Base-by-base conservation (phyloP, 176 grass and related monocot genomes). In the Carex myosuroides region DNA sequence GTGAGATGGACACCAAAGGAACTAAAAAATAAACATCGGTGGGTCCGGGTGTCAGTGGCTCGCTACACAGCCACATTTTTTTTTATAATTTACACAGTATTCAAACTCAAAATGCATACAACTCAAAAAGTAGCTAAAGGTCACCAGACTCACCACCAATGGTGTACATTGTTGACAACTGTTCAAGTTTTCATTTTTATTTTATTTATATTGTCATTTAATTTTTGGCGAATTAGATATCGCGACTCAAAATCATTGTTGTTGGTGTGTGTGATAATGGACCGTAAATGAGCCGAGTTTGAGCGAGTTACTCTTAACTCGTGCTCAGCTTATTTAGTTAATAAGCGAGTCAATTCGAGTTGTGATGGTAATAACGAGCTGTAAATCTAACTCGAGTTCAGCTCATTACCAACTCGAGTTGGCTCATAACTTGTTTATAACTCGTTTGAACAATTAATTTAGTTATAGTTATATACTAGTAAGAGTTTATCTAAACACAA, bases 131-230 rank as follows among this genome's bases (percentile, higher is more conserved):
- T 78, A 57, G 73, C 72, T 55, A 10, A 30, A 57, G 48, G 52
- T 78, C 73, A 16, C 18, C 68, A 71, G 68, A 46, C 68, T 46
- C 68, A n/a, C 52, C 73, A 78, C 73, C 73, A 78, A 78, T 57
- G 24, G 73, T 55, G 73, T 78, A 24, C 21, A 30, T 75, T 30
- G 46, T 75, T 29, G 46, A 26, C 71, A 75, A 52, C 12, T 75
- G 16, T 75, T 73, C 11, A 75, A 77, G 73, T 33, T 13, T 78
- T 18, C 14, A 78, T 16, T 54, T 57, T n/a, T 50, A 13, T 74
- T 57, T 32, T 78, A 33, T 17, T 77, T 18, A 33, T 56, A 70
- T 42, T 33, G 13, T 16, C 37, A 22, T 74, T 71, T 58, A 62
- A 20, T 77, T 78, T 30, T 55, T 26, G 22, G 52, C 0, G 42